These are phyloP conservation scores for Pseudogymnoascus sp. DNA, from an alignment of 2,329 filamentous ascomycete species.

Conservation along the genomic window DNA sequence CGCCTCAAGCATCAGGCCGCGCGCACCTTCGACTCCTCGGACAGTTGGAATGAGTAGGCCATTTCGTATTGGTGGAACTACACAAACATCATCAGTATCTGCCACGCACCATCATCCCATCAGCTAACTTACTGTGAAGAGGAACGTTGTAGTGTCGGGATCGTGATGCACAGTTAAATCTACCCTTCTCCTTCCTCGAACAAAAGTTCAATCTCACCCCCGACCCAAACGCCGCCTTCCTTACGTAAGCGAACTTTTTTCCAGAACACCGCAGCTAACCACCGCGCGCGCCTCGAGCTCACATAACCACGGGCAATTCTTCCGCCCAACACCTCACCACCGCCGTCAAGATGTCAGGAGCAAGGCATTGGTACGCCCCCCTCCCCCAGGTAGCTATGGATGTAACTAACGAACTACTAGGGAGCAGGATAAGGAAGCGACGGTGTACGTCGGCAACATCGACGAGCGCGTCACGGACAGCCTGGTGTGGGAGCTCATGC, in stretches of 20 bases:
- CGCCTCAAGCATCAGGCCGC: background rate
- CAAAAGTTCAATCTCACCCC: conserved; percentile 5
- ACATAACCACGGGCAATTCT: conserved; percentile 9
- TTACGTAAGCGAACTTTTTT: conserved; percentile 14
- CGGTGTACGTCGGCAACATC: conserved; percentile 96
- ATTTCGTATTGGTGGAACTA: conserved; percentile 13
- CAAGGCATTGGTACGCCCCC: conserved; percentile 58
- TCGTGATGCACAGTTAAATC: background rate
- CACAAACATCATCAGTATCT: conserved; percentile 11
- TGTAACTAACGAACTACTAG: conserved; percentile 32
- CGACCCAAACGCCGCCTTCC: background rate
- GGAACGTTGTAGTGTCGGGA: background rate
- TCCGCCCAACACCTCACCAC: conserved; percentile 8
- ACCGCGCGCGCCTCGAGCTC: background rate
- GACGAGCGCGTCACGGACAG: conserved; percentile 90
- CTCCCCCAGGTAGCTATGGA: background rate
- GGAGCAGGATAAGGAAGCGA: conserved; percentile 98
- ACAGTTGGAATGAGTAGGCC: conserved; percentile 45
- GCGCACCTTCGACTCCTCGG: conserved; percentile 90
- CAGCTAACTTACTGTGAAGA: background rate
- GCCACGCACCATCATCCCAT: background rate
- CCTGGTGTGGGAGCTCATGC: conserved; percentile 94
- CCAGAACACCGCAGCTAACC: background rate
- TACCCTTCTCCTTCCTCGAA: background rate
- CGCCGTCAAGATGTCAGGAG: conserved; percentile 33